Percentiles rank a stretch among this genome's conserved stretches.
phyloP scores from a whole-genome alignment of 2,329 filamentous ascomycete species.

The Gremmenia infestans region DNA sequence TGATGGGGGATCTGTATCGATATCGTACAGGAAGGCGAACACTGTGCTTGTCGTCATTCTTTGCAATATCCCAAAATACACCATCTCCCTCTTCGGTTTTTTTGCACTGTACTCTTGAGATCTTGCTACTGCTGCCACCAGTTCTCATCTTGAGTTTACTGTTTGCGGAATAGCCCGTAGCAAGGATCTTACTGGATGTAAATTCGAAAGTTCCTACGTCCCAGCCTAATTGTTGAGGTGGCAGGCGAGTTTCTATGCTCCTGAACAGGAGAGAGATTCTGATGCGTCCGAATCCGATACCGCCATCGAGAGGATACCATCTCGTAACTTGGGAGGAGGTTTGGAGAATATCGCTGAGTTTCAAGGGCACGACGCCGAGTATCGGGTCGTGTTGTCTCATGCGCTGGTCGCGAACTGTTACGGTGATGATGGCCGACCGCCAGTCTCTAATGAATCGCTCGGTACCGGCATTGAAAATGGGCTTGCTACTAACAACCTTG shows the following conservation, averaged over 20 bases:
- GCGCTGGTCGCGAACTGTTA: slow-evolving; percentile 82
- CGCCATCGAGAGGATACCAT: slow-evolving; percentile 96
- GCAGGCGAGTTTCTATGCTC: slow-evolving; percentile 78
- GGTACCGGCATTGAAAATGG: slow-evolving; percentile 95
- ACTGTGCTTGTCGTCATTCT: slow-evolving; percentile 42
- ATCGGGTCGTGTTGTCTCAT: slow-evolving; percentile 93
- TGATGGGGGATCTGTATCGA: slow-evolving; percentile 82
- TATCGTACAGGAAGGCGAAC: slow-evolving; percentile 82
- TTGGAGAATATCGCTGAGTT: slow-evolving; percentile 80
- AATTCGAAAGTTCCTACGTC: slow-evolving; percentile 95
- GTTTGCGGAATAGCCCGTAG: slow-evolving; percentile 55
- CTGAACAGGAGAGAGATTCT: slow-evolving; percentile 88
- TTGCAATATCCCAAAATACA: slow-evolving; percentile 53
- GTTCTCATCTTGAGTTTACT: slow-evolving; percentile 77
- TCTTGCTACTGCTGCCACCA: slow-evolving; percentile 71
- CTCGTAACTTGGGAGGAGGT: slow-evolving; percentile 76
- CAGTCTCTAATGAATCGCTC: slow-evolving; percentile 92
- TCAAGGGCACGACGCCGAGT: slow-evolving; percentile 84
- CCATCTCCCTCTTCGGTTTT: slow-evolving; percentile 54
- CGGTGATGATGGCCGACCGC: slow-evolving; percentile 79
- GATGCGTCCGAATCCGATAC: slow-evolving; percentile 84
- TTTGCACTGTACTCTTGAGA: slow-evolving; percentile 60
- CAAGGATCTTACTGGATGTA: slow-evolving; percentile 62
- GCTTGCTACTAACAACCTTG: slow-evolving; percentile 89
- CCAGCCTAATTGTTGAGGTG: slow-evolving; percentile 84